Evolutionary conservation across 768 basidiomycete genomes (phyloP).

Genomic region (Suillus clintonianus): DNA sequence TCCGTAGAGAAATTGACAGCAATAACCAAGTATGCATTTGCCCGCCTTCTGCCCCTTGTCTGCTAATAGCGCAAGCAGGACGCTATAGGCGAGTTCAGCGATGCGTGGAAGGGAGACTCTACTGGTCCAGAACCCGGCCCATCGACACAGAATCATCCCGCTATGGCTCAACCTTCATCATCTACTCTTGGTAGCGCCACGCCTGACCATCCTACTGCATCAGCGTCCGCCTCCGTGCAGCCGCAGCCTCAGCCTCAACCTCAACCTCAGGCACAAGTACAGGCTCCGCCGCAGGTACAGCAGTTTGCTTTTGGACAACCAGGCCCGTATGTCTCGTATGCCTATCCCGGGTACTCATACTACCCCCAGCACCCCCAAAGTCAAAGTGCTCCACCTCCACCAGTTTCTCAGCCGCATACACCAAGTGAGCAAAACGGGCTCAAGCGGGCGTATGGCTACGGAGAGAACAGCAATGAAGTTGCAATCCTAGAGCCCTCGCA

Average conservation of each 20-base stretch:
- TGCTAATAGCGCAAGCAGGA: slow-evolving; percentile 31
- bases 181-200: slow-evolving; percentile 5
- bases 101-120: slow-evolving; percentile 65
- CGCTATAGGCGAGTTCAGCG: slow-evolving; percentile 54
- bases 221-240: slow-evolving; percentile 15
- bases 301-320: slow-evolving; percentile 30
- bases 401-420: slow-evolving; percentile 24
- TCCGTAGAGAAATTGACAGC: slow-evolving; percentile 25
- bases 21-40: slow-evolving; percentile 27
- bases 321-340: slow-evolving; percentile 37
- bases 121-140: slow-evolving; percentile 37
- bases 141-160: slow-evolving; percentile 15
- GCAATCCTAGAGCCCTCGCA: slow-evolving; percentile 38
- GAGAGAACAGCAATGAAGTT: slow-evolving; percentile 24
- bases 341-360: slow-evolving; percentile 37
- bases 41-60: background rate
- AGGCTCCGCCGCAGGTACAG: slow-evolving; percentile 20
- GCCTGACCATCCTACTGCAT: slow-evolving; percentile 24
- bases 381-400: slow-evolving; percentile 17
- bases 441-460: slow-evolving; percentile 30
- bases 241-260: slow-evolving; percentile 17
- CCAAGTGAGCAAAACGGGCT: slow-evolving; percentile 26
- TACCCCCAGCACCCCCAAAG: slow-evolving; percentile 26
- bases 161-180: slow-evolving; percentile 10
- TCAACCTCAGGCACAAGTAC: slow-evolving; percentile 23